These are phyloP conservation scores for Herpotrichia juniperi DNA, from an alignment of 2,329 filamentous ascomycete species.

Conservation along the genomic window DNA sequence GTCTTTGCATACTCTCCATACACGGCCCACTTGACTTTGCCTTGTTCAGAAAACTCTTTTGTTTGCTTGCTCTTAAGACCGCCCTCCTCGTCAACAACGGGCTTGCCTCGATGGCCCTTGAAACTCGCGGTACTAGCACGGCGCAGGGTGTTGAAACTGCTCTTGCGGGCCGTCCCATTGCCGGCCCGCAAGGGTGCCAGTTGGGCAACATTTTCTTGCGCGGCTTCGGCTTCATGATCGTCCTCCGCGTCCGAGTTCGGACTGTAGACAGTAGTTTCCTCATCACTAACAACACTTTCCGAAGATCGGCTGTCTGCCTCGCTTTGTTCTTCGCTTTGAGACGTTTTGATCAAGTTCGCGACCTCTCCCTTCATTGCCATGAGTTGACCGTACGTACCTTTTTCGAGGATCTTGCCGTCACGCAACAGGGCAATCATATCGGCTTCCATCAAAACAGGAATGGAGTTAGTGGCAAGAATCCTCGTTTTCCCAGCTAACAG, in stretches of 20 bases:
- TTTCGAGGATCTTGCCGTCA: slow-evolving; percentile 82
- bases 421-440: slow-evolving; percentile 87
- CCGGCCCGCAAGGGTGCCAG: slow-evolving; percentile 74
- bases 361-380: slow-evolving; percentile 94
- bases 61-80: slow-evolving; percentile 78
- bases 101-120: slow-evolving; percentile 81
- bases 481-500: slow-evolving; percentile 85
- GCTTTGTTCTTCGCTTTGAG: slow-evolving; percentile 61
- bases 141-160: slow-evolving; percentile 79
- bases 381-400: slow-evolving; percentile 87
- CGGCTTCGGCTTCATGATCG: slow-evolving; percentile 59
- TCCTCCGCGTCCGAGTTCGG: slow-evolving; percentile 55
- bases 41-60: slow-evolving; percentile 90
- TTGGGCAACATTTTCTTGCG: slow-evolving; percentile 75
- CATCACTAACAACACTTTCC: slow-evolving; percentile 68
- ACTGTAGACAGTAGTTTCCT: slow-evolving; percentile 66
- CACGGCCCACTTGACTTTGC: slow-evolving; percentile 97
- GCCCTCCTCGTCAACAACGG: slow-evolving; percentile 81
- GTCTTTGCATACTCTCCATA: slow-evolving; percentile 95
- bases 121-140: slow-evolving; percentile 93
- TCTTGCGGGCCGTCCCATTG: slow-evolving; percentile 63
- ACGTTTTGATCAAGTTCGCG: slow-evolving; percentile 79
- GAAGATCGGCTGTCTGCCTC: slow-evolving; percentile 55
- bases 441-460: slow-evolving; percentile 85
- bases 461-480: slow-evolving; percentile 93